These are phyloP conservation scores for Tylopilus vinaceipallidus DNA, from an alignment of 768 basidiomycete species.

Conservation along the genomic window DNA sequence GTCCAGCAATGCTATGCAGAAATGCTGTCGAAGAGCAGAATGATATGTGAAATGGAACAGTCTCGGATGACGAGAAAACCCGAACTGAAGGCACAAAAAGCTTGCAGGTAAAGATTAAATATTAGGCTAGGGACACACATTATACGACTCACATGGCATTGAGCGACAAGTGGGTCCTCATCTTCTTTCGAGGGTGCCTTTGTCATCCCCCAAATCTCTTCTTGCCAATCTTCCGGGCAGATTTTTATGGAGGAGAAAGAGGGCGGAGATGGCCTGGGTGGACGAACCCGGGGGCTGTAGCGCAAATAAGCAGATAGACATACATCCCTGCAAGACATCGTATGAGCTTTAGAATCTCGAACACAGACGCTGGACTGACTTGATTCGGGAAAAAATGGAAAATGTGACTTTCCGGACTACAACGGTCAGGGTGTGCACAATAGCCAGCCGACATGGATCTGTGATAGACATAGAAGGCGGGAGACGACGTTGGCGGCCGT, in stretches of 20 bases:
- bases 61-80: conserved; percentile 54
- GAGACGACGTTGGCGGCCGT: conserved; percentile 23
- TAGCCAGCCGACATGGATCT: conserved; percentile 23
- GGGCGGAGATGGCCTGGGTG: conserved; percentile 28
- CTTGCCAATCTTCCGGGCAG: conserved; percentile 33
- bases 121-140: background rate
- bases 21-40: conserved; percentile 48
- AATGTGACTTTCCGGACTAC: conserved; percentile 19
- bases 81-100: conserved; percentile 61
- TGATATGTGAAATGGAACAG: conserved; percentile 66
- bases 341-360: background rate
- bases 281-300: conserved; percentile 32
- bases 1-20: conserved; percentile 13
- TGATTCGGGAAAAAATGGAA: conserved; percentile 24
- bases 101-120: conserved; percentile 32
- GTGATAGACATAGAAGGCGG: conserved; percentile 31
- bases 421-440: conserved; percentile 26
- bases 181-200: conserved; percentile 5
- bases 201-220: conserved; percentile 32
- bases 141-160: conserved; percentile 29
- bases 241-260: conserved; percentile 26
- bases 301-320: conserved; percentile 23
- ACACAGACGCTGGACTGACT: conserved; percentile 12
- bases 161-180: conserved; percentile 15
- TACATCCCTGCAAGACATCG: conserved; percentile 16